These are phyloP conservation scores for Anthracocystis panici-leucophaei DNA, from an alignment of 1,284 basidiomycete species.

Conservation along the genomic window DNA sequence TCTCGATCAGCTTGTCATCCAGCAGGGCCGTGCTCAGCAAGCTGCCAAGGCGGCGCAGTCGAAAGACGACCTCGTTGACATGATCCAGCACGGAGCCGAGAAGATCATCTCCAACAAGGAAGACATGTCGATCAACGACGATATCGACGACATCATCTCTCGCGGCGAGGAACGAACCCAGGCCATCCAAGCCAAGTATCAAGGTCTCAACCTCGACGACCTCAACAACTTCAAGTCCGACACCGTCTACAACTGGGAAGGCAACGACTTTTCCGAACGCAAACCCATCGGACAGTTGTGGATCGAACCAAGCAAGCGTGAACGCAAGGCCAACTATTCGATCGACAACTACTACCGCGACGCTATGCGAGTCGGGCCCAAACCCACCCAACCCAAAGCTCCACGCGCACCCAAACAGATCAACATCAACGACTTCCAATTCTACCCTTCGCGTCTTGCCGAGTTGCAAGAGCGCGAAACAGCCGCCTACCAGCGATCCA, in stretches of 20 bases:
- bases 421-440: conserved; percentile 94
- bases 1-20: conserved; percentile 96
- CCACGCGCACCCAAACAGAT: conserved; percentile 91
- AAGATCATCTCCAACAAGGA: conserved; percentile 85
- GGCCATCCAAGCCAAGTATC: conserved; percentile 91
- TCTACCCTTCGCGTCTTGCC: conserved; percentile 86
- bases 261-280: conserved; percentile 83
- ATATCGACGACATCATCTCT: conserved; percentile 91
- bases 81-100: conserved; percentile 98
- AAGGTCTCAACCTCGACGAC: conserved; percentile 91
- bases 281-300: conserved; percentile 76
- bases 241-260: conserved; percentile 85
- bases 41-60: conserved; percentile 80
- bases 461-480: conserved; percentile 87
- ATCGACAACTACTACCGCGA: conserved; percentile 85
- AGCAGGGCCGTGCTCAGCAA: conserved; percentile 82
- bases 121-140: conserved; percentile 81
- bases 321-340: conserved; percentile 92
- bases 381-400: conserved; percentile 82
- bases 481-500: conserved; percentile 73
- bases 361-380: conserved; percentile 79
- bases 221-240: conserved; percentile 97
- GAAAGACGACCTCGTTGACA: conserved; percentile 96
- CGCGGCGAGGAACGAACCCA: conserved; percentile 85
- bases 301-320: conserved; percentile 92